Base-by-base conservation (phyloP, 768 basidiomycete genomes). In the Termitomyces sp. region DNA sequence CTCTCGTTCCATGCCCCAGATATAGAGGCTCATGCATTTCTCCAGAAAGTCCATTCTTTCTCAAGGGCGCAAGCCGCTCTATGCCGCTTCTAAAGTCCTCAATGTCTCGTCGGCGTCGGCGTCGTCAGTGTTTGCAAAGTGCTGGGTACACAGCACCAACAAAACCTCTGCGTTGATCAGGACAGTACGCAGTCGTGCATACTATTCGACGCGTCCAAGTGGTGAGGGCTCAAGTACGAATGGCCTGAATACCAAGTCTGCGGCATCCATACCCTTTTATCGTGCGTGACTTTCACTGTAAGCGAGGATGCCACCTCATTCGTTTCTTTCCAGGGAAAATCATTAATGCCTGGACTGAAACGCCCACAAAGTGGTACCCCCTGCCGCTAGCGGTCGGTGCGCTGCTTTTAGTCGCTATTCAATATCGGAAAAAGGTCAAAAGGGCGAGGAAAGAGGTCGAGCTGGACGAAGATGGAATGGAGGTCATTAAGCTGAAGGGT, bases 291-390 rank as follows among this genome's bases (percentile, higher is more conserved):
- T 15, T 33, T 18, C 41, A 24, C 44, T 5, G 22, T 41, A n/a
- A 34, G 49, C 67, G 56, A 48, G 58, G 24, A 31, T 39, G 58
- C 15, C 33, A 34, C 16, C 54, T 53, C 8, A 51, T 47, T 54
- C 15, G n/a, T 48, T 37, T 60, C 45, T 42, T 26, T 26, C 4
- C 69, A 87, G 89, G 81, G 44, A 83, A 79, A 68, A 71, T 95
- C 7, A 76, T 88, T 29, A 79, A 81, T 59, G 90, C 92, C 28
- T 94, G 92, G 92, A 86, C 81, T 5, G 77, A 86, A 66, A 94
- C 95, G 0, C 92, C 93, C 0, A 94, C 90, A 36, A 91, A 86
- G 72, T 98, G 95, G 95, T 96, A 95, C 64, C 95, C 95, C 10
- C 81, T 98, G 46, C 94, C 94, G 16, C 73, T 96, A 56, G 92